phyloP scores from a whole-genome alignment of 305 asterid species.

The Fraxinus baroniana region DNA sequence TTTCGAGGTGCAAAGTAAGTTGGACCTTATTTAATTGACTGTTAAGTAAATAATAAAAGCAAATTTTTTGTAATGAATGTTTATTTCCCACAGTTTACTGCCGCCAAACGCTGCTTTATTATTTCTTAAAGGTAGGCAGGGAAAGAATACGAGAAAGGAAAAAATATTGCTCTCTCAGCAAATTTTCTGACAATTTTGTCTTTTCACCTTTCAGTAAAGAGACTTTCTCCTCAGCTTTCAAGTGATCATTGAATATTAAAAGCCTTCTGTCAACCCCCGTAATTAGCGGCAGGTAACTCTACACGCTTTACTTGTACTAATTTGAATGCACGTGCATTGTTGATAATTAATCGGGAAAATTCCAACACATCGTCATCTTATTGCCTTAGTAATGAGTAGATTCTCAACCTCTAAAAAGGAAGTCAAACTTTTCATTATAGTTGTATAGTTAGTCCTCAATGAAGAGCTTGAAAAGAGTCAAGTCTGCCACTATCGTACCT shows the following conservation, averaged over 20 bases:
- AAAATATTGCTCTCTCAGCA: not conserved
- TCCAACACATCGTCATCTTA: not conserved
- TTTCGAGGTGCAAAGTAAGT: not conserved
- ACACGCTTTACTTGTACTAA: not conserved
- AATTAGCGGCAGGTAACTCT: slow-evolving; percentile 11
- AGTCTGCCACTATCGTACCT: not conserved
- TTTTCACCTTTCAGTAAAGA: slow-evolving; percentile 2
- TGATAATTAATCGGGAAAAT: not conserved
- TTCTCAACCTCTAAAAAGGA: not conserved
- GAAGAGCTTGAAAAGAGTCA: not conserved
- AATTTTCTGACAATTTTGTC: not conserved
- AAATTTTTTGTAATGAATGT: not conserved
- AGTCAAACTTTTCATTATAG: not conserved
- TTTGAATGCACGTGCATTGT: not conserved
- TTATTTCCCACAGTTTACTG: not conserved
- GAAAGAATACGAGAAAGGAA: not conserved
- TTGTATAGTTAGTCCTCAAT: not conserved
- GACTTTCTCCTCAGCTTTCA: slow-evolving; percentile 5
- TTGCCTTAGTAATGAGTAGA: not conserved
- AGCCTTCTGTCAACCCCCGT: slow-evolving; percentile 7
- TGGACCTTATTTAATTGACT: not conserved
- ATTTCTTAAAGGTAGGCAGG: not conserved
- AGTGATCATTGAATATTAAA: slow-evolving; percentile 10
- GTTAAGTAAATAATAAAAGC: not conserved
- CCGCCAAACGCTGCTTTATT: not conserved